phyloP scores from a whole-genome alignment of 805 yeast species.

The Pachysolen tannophilus region DNA sequence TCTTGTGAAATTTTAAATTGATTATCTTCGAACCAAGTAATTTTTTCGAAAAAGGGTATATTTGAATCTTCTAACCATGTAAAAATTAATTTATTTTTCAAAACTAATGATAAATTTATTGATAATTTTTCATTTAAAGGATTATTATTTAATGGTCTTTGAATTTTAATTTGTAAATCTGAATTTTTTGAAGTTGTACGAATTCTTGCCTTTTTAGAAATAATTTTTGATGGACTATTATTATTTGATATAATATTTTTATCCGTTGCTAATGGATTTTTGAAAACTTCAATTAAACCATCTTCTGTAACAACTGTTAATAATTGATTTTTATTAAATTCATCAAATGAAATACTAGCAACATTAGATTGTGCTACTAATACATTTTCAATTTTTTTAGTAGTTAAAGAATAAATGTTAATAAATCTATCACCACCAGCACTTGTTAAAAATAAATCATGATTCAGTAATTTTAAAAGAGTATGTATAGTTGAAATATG shows the following conservation, averaged over 20 bases:
- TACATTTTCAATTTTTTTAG: slow-evolving; percentile 37
- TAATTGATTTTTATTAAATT: slow-evolving; percentile 23
- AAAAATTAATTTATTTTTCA: slow-evolving; percentile 29
- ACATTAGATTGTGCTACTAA: slow-evolving; percentile 67
- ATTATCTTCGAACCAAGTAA: slow-evolving; percentile 35
- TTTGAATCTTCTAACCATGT: slow-evolving; percentile 60
- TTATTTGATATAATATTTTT: slow-evolving; percentile 7
- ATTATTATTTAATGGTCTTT: slow-evolving; percentile 34
- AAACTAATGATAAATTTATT: slow-evolving; percentile 13
- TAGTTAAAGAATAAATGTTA: slow-evolving; percentile 51
- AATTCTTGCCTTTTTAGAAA: slow-evolving; percentile 35
- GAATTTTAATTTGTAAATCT: slow-evolving; percentile 34
- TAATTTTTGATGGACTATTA: slow-evolving; percentile 11
- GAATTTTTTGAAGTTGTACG: slow-evolving; percentile 44
- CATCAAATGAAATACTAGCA: slow-evolving; percentile 30
- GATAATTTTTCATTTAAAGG: slow-evolving; percentile 17
- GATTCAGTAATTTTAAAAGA: slow-evolving; percentile 29
- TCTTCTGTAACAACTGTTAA: slow-evolving; percentile 62
- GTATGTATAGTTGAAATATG: slow-evolving; percentile 63
- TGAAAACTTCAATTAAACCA: slow-evolving; percentile 68
- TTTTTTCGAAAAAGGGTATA: slow-evolving; percentile 46
- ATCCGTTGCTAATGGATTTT: slow-evolving; percentile 34
- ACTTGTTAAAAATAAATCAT: slow-evolving; percentile 55
- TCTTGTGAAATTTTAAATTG: slow-evolving; percentile 18
- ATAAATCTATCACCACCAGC: slow-evolving; percentile 79